Base-by-base conservation (phyloP, 2,329 filamentous ascomycete genomes). In the Davidsoniella australis region DNA sequence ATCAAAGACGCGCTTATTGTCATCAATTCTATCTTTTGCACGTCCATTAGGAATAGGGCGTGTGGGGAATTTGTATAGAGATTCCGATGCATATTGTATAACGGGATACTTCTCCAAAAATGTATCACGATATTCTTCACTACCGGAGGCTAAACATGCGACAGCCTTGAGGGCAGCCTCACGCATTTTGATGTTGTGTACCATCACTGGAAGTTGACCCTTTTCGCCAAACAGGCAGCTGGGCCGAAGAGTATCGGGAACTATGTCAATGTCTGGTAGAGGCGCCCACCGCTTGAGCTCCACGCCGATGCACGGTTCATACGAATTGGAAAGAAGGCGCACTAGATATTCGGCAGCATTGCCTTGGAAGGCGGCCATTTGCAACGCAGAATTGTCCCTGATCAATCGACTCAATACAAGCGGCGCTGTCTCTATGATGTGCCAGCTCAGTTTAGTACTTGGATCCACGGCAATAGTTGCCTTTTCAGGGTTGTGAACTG, bases 71-170 rank as follows among this genome's bases (percentile, higher is more conserved):
- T 66, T 63, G 1, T 59, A 64, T 41, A 96, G 71, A 0, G 87
- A 91, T 57, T 94, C 85, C 40, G 93, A 81, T 47, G 96, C 80
- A 59, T 82, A 87, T 1, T 78, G 73, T 41, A 94, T 72, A 45
- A 84, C 75, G 12, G 41, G 24, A n/a, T 87, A 85, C 57, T 85
- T 77, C 20, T 88, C 81, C 47, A 91, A 82, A 43, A 96, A 75
- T 0, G 75, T 72, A 59, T 93, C 94, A 41, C 88, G 75, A 59
- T 89, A 85, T 20, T 83, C 77, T 56, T 96, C 87, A 58, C 87
- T 86, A 57, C 82, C 81, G 2, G 84, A 77, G 1, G 84, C 78
- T 46, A 96, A 68, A 2, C 86, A 82, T n/a, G 84, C 84, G 50
- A 96, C 67, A 1, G 86, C 87, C 58, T 80, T 80, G 16, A 96